A percentile compares a stretch with the other conserved stretches of the same genome.
phyloP scores from a whole-genome alignment of 768 basidiomycete genomes.

The Boletus subparvulus region DNA sequence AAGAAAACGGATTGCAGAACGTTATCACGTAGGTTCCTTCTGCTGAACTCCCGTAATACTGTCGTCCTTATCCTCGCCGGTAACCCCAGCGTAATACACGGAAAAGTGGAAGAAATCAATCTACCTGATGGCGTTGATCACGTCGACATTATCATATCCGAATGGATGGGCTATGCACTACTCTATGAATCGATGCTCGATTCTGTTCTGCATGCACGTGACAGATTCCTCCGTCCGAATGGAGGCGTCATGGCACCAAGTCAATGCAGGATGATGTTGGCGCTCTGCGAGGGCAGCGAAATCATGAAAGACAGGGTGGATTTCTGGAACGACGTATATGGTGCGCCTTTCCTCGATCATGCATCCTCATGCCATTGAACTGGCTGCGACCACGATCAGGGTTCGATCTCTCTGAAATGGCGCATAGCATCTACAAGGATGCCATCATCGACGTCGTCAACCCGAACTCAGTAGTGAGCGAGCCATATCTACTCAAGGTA shows the following conservation, averaged over 20 bases:
- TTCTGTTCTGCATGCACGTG: constrained; percentile 86
- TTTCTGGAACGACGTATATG: constrained; percentile 92
- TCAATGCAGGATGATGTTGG: constrained; percentile 84
- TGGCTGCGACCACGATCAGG: constrained; percentile 45
- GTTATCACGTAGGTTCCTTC: constrained; percentile 57
- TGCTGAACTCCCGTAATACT: neutral
- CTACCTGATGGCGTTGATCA: constrained; percentile 69
- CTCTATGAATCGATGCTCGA: constrained; percentile 98
- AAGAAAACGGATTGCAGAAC: constrained; percentile 67
- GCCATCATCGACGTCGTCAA: constrained; percentile 81
- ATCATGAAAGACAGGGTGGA: constrained; percentile 77
- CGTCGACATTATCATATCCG: constrained; percentile 94
- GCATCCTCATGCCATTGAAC: neutral
- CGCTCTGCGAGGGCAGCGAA: constrained; percentile 73
- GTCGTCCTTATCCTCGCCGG: constrained; percentile 7
- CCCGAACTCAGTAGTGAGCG: constrained; percentile 61
- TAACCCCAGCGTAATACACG: constrained; percentile 65
- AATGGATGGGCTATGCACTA: constrained; percentile 96
- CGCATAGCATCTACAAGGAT: constrained; percentile 69
- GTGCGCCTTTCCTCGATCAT: constrained; percentile 39
- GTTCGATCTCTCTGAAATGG: constrained; percentile 87
- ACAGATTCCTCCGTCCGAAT: constrained; percentile 71
- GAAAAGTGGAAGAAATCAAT: constrained; percentile 85
- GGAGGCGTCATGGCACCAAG: constrained; percentile 88
- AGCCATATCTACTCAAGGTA: constrained; percentile 68